Percentiles rank a stretch among this genome's conserved stretches.
Evolutionary conservation across 352 stramenopile genomes (phyloP).

Genomic region (Albugo candida): DNA sequence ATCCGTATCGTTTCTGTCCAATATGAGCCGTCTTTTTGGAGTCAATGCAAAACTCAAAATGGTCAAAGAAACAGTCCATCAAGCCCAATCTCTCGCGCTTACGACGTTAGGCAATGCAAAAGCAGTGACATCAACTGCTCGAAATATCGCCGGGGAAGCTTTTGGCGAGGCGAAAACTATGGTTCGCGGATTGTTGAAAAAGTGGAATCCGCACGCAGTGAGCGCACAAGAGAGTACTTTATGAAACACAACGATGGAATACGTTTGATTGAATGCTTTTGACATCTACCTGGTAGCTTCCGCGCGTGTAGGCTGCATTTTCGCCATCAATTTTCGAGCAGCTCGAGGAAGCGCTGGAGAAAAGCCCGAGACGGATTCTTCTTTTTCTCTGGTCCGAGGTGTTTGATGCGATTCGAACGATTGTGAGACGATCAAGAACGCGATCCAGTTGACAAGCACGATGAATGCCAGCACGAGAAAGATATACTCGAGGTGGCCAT

Average conservation of each 20-base stretch:
- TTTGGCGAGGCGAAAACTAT: conserved; percentile 70
- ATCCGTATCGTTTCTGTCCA: conserved; percentile 51
- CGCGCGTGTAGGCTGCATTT: too few species aligned
- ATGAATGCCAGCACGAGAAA: conserved; percentile 69
- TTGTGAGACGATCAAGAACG: conserved; percentile 43
- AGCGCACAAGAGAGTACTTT: too few species aligned
- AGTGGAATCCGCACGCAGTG: too few species aligned
- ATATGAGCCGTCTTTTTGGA: conserved; percentile 45
- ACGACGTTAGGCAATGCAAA: conserved; percentile 67
- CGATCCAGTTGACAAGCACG: conserved; percentile 36
- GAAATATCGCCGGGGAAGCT: conserved; percentile 70
- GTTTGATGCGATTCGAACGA: conserved; percentile 61
- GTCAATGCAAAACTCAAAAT: conserved; percentile 73
- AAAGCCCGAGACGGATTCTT: conserved; percentile 12
- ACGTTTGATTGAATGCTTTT: too few species aligned
- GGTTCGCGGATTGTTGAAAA: conserved; percentile 39
- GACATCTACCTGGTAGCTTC: too few species aligned
- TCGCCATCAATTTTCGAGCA: not conserved
- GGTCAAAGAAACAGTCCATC: conserved; percentile 72
- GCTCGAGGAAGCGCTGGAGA: conserved; percentile 1
- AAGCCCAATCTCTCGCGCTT: conserved; percentile 69
- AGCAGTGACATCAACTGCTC: conserved; percentile 57
- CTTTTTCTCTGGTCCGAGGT: conserved; percentile 20
- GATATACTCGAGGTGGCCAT: conserved; percentile 78
- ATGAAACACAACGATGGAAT: too few species aligned